Base-by-base conservation (phyloP, 305 asterid species). In the Fraxinus paxiana region DNA sequence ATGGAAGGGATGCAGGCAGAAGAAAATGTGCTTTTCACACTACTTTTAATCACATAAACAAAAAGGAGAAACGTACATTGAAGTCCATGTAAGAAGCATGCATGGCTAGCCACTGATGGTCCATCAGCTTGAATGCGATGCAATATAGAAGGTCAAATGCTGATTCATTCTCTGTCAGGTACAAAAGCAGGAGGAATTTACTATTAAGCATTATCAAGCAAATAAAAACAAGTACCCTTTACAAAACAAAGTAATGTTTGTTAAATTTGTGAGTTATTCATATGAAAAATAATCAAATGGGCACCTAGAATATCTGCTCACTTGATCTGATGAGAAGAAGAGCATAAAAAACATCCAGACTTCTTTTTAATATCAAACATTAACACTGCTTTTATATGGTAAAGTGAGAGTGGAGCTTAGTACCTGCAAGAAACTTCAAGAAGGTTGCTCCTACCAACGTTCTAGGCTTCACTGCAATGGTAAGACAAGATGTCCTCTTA, bases 21-120 rank as follows among this genome's bases (percentile, higher is more conserved):
- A 77, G 35, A 37, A 7, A n/a, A 13, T 3, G 12, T 59, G 15
- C 22, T 38, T 41, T 63, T 59, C 1, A 30, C 18, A 8, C 5
- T 20, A 15, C 4, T 28, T 51, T 35, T 12, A 28, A 63, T 38
- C 65, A 70, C 12, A 41, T 77, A 24, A 38, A 48, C 69, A 82
- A 12, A 41, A 38, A 26, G 37, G 20, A 73, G 78, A 74, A 63
- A 83, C 97, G 81, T 90, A 94, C 98, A 87, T 96, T 96, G 86
- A 94, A 94, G 85, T 96, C 99, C 99, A 96, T 96, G 91, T 96
- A 96, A 13, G 99, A 96, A 61, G 99, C 99, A 86, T 85, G 97
- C 99, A 96, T 96, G 79, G 91, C 88, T 33, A 96, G 98, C 99
- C 99, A 96, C 82, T 92, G 96, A 74, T 90, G 87, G 86, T 96